Conservation (phyloP, 257 asterid species). For the Rubia yunnanensis region DNA sequence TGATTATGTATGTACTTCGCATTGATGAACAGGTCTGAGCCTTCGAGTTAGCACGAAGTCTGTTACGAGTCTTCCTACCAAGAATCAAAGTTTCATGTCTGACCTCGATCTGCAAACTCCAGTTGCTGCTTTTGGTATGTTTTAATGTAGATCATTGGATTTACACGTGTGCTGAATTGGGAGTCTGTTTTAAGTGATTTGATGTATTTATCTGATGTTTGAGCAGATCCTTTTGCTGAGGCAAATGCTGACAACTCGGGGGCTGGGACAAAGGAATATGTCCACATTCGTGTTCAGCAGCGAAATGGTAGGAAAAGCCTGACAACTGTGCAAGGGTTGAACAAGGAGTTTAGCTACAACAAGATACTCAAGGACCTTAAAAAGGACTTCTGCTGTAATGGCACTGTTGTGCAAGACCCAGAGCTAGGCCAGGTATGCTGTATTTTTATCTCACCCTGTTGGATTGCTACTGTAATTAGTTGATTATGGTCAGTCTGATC, state of each 20-base stretch:
- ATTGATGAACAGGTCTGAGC: conserved; percentile 23
- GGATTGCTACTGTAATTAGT: not conserved
- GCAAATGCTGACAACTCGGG: conserved; percentile 51
- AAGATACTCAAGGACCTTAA: conserved; percentile 62
- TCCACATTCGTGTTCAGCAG: conserved; percentile 40
- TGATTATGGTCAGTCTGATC: not conserved
- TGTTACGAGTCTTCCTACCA: conserved; percentile 3
- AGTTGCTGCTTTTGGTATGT: conserved; percentile 26
- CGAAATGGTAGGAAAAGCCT: conserved; percentile 47
- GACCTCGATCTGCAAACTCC: conserved; percentile 35
- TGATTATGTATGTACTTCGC: not conserved
- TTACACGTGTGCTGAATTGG: not conserved
- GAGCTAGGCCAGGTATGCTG: conserved; percentile 74
- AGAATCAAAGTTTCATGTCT: conserved; percentile 34
- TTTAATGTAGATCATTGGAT: not conserved
- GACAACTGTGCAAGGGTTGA: conserved; percentile 48
- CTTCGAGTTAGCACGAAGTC: not conserved
- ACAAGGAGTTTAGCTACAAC: conserved; percentile 40
- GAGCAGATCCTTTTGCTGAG: conserved; percentile 47
- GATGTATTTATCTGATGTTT: not conserved
- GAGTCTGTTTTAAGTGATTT: not conserved
- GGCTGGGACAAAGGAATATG: conserved; percentile 46
- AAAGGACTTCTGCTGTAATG: conserved; percentile 92
- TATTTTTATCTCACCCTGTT: not conserved
- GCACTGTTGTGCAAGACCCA: conserved; percentile 83